Evolutionary conservation across 768 basidiomycete genomes (phyloP).

Genomic region (Termitomyces sp.): DNA sequence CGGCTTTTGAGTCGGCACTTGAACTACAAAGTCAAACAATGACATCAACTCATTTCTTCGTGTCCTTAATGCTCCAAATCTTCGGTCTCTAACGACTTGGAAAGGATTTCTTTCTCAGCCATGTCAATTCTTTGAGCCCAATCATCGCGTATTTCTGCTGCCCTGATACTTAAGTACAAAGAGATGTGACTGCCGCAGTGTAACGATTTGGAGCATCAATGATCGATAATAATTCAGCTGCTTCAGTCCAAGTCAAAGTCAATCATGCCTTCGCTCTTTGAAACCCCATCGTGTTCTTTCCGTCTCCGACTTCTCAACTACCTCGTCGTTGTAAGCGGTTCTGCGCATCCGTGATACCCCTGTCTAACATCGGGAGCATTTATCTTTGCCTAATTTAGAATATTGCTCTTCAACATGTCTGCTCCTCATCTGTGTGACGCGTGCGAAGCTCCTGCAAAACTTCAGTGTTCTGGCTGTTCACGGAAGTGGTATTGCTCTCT

Average conservation of each 20-base stretch:
- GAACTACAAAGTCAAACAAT: no score
- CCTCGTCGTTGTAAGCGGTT: neutral
- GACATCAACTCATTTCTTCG: no score
- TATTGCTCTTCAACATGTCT: neutral
- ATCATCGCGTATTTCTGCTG: neutral
- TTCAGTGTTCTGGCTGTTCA: constrained; percentile 18
- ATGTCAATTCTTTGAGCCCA: no score
- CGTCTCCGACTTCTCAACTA: neutral
- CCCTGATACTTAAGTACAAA: neutral
- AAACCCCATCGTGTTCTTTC: neutral
- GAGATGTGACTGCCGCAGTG: neutral
- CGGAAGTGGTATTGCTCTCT: constrained; percentile 27
- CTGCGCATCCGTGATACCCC: neutral
- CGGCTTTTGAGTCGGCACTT: no score
- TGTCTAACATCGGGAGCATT: neutral
- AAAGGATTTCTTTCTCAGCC: no score
- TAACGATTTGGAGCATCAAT: neutral
- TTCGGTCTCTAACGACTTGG: neutral
- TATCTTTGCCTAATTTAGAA: neutral
- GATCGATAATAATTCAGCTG: neutral
- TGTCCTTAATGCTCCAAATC: no score
- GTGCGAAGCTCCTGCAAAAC: constrained; percentile 5
- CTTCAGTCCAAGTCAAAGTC: neutral
- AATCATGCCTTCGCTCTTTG: neutral
- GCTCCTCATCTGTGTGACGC: neutral